These are phyloP conservation scores for Graphilbum ipis-grandicollis DNA, from an alignment of 2,329 filamentous ascomycete species.

Conservation along the genomic window DNA sequence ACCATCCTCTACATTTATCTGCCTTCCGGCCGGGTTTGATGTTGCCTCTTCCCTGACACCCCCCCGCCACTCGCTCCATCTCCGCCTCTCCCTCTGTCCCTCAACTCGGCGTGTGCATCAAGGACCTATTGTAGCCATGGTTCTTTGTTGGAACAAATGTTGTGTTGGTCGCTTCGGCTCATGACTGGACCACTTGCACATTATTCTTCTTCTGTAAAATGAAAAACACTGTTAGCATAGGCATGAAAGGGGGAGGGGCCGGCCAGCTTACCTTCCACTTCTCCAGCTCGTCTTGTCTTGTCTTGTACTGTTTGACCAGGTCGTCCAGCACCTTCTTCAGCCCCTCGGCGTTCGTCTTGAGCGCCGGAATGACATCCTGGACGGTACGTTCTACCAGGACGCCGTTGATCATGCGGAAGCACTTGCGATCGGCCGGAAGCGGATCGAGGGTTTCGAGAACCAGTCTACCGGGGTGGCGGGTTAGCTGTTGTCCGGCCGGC, in stretches of 20 bases:
- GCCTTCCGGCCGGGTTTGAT: too few relatives aligned
- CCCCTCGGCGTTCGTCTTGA: conserved; percentile 88
- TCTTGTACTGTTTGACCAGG: conserved; percentile 89
- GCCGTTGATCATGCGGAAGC: conserved; percentile 97
- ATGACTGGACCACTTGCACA: conserved; percentile 70
- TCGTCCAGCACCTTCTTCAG: conserved; percentile 89
- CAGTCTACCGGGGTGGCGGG: conserved; percentile 39
- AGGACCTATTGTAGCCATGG: too few relatives aligned
- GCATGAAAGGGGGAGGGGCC: not conserved
- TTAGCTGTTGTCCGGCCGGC: not conserved
- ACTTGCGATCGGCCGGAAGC: conserved; percentile 73
- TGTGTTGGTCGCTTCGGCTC: conserved; percentile 14
- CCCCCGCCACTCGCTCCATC: too few relatives aligned
- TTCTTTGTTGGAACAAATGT: too few relatives aligned
- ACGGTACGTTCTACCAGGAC: conserved; percentile 90
- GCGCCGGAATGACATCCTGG: conserved; percentile 73
- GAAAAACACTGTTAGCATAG: too few relatives aligned
- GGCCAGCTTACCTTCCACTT: conserved; percentile 70
- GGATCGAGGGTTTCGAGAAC: conserved; percentile 84
- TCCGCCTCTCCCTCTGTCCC: too few relatives aligned
- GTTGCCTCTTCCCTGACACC: too few relatives aligned
- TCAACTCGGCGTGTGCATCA: too few relatives aligned
- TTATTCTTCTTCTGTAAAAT: conserved; percentile 74
- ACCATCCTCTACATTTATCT: too few relatives aligned
- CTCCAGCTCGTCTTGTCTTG: conserved; percentile 86